phyloP scores from a whole-genome alignment of 257 asterid genomes.

The Marsdenia floribunda region DNA sequence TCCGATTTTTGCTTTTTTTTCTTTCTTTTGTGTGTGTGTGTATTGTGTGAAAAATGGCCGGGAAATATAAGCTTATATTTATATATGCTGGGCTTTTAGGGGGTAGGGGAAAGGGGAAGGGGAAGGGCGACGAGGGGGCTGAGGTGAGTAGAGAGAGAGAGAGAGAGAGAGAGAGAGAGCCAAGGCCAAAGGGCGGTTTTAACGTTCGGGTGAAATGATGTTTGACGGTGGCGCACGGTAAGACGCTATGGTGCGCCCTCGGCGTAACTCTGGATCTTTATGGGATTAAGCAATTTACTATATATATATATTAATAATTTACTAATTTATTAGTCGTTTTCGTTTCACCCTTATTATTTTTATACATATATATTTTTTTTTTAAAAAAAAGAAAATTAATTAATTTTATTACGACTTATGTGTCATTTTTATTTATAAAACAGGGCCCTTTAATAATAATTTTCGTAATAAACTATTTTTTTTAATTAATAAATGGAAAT shows the following conservation, averaged over 20 bases:
- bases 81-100: neutral
- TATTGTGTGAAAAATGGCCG: slow-evolving; percentile 24
- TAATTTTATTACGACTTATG: too few relatives aligned
- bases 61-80: slow-evolving; percentile 24
- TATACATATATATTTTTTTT: too few relatives aligned
- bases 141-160: slow-evolving; percentile 6
- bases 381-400: too few relatives aligned
- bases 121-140: neutral
- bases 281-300: too few relatives aligned
- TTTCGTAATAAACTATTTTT: too few relatives aligned
- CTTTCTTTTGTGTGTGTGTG: slow-evolving; percentile 5
- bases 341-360: too few relatives aligned
- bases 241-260: slow-evolving; percentile 1
- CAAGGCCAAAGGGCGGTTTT: slow-evolving; percentile 24
- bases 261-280: too few relatives aligned
- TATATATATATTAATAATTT: too few relatives aligned
- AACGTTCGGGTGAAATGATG: slow-evolving; percentile 22
- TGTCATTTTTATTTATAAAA: too few relatives aligned
- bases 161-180: slow-evolving; percentile 7
- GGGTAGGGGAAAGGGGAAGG: neutral
- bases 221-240: slow-evolving; percentile 2
- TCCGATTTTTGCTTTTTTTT: neutral
- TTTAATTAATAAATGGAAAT: too few relatives aligned
- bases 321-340: too few relatives aligned
- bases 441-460: too few relatives aligned